Conservation (phyloP, 2,329 filamentous ascomycete species). For the Neonectria hederae region DNA sequence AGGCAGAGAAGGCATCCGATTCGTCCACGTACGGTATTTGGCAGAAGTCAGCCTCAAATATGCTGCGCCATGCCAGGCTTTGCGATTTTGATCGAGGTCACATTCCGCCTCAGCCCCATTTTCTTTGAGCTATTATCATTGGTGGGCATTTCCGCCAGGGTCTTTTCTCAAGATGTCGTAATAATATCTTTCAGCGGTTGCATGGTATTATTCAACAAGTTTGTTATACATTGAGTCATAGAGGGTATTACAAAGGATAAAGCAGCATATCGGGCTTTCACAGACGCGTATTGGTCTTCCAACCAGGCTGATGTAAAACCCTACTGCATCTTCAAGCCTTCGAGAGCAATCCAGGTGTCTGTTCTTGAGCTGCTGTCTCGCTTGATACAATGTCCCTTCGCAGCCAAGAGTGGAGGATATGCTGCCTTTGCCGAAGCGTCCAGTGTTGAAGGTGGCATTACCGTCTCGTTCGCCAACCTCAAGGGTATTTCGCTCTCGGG, state of each 20-base stretch:
- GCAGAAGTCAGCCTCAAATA: too few relatives aligned
- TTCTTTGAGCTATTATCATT: too few relatives aligned
- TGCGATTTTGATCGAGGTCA: too few relatives aligned
- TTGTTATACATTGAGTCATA: too few relatives aligned
- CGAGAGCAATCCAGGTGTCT: conserved; percentile 6
- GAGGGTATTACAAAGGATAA: conserved; percentile 12
- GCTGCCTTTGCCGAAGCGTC: conserved; percentile 52
- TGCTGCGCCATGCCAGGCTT: too few relatives aligned
- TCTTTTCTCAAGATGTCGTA: too few relatives aligned
- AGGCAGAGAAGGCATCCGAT: too few relatives aligned
- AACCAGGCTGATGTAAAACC: conserved; percentile 22
- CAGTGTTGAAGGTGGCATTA: conserved; percentile 47
- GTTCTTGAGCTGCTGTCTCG: conserved; percentile 21
- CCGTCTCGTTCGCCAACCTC: conserved; percentile 50
- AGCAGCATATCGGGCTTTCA: conserved; percentile 12
- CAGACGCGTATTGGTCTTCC: conserved; percentile 21
- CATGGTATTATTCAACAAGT: too few relatives aligned
- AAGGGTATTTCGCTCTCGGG: conserved; percentile 45
- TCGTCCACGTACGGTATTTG: too few relatives aligned
- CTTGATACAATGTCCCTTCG: conserved; percentile 34
- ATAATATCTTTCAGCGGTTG: too few relatives aligned
- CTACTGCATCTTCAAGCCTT: conserved; percentile 29
- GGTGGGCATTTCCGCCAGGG: too few relatives aligned
- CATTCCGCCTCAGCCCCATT: too few relatives aligned
- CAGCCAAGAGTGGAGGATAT: conserved; percentile 58